Percentiles rank a stretch among this genome's conserved stretches.
phyloP scores from a whole-genome alignment of 2,329 filamentous ascomycete genomes.

The Fusarium newnesense region DNA sequence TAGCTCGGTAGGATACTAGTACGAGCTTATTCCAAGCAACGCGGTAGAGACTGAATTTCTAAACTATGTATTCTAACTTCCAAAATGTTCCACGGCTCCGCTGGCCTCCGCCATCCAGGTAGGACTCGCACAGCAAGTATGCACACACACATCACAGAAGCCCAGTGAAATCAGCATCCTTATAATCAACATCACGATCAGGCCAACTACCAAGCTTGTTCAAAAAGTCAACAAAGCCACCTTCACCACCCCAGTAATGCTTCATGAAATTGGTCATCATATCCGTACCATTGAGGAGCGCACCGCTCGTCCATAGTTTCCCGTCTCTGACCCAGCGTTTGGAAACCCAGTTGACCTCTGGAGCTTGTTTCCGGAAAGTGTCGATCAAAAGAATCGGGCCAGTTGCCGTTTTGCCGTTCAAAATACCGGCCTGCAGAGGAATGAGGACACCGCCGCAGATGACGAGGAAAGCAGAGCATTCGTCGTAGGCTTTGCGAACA shows the following conservation, averaged over 20 bases:
- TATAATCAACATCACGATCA: slow-evolving; percentile 47
- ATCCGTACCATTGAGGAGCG: slow-evolving; percentile 50
- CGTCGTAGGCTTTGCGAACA: slow-evolving; percentile 48
- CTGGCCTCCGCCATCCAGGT: no score
- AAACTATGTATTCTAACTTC: no score
- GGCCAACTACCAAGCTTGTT: slow-evolving; percentile 42
- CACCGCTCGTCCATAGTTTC: slow-evolving; percentile 51
- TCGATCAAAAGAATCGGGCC: slow-evolving; percentile 47
- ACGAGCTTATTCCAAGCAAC: not conserved
- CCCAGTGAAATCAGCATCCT: slow-evolving; percentile 32
- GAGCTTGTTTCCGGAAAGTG: slow-evolving; percentile 40
- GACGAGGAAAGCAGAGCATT: slow-evolving; percentile 51
- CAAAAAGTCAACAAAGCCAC: slow-evolving; percentile 31
- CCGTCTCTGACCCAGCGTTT: slow-evolving; percentile 50
- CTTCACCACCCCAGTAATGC: slow-evolving; percentile 45
- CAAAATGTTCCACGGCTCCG: not conserved
- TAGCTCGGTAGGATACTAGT: no score
- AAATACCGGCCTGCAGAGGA: slow-evolving; percentile 49
- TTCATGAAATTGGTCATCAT: slow-evolving; percentile 47
- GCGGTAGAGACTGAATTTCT: no score
- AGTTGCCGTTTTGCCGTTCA: slow-evolving; percentile 52
- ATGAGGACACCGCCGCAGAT: slow-evolving; percentile 52
- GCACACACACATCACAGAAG: not conserved
- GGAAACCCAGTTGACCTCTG: slow-evolving; percentile 51
- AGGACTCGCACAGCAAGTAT: fast-evolving